A percentile compares a stretch with the other conserved stretches of the same genome.
phyloP scores from a whole-genome alignment of 306 rosid species.

The Rosa rugosa region DNA sequence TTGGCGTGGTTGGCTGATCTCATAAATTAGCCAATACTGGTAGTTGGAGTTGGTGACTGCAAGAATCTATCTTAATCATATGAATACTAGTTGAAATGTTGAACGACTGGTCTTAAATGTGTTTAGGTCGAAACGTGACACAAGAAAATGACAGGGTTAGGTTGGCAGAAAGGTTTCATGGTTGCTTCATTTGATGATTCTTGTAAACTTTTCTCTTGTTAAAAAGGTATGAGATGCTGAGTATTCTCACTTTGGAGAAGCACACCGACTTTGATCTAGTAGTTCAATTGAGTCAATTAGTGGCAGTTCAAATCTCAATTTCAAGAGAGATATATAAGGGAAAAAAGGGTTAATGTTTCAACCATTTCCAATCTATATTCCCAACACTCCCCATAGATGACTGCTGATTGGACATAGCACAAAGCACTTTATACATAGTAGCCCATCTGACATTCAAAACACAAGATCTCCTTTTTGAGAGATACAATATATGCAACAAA shows the following conservation, averaged over 20 bases:
- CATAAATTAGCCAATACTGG: neutral
- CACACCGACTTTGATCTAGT: neutral
- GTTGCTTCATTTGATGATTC: neutral
- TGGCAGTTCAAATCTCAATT: neutral
- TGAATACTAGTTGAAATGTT: neutral
- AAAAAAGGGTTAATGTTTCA: neutral
- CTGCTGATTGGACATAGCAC: neutral
- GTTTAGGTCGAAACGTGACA: neutral
- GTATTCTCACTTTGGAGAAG: neutral
- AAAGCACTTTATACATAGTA: neutral
- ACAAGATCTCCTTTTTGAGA: neutral
- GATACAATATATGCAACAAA: neutral
- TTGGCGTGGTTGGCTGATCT: too few relatives aligned
- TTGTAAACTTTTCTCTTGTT: neutral
- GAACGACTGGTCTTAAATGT: neutral
- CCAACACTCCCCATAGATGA: neutral
- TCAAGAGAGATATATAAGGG: neutral
- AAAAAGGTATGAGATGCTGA: neutral
- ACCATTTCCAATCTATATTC: neutral
- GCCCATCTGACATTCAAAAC: neutral
- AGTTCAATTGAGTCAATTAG: neutral
- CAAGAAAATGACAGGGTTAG: neutral
- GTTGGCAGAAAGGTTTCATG: neutral
- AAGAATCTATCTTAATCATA: neutral
- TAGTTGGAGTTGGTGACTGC: neutral